Conservation (phyloP, 305 asterid species). For the Fraxinus ornus region DNA sequence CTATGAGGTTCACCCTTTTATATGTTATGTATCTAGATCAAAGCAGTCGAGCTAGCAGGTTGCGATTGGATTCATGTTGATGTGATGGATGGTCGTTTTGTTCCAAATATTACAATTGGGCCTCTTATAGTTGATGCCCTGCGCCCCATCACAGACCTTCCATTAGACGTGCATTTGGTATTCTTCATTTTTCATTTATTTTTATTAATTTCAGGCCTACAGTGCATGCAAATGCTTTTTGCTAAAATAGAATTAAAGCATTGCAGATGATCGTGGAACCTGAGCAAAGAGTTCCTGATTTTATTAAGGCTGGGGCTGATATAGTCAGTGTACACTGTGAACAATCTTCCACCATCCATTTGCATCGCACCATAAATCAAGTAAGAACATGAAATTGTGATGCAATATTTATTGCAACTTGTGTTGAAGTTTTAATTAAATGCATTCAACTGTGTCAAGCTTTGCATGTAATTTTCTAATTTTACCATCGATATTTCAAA, state of each 20-base stretch:
- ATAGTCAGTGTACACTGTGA: constrained; percentile 96
- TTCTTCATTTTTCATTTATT: constrained; percentile 18
- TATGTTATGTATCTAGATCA: constrained; percentile 52
- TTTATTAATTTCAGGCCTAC: constrained; percentile 14
- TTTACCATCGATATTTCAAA: background rate
- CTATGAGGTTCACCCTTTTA: constrained; percentile 5
- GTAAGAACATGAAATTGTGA: constrained; percentile 42
- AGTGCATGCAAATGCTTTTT: constrained; percentile 21
- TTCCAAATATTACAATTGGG: constrained; percentile 97
- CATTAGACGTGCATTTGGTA: constrained; percentile 99
- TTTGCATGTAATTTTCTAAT: background rate
- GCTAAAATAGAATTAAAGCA: constrained; percentile 36
- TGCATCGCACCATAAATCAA: constrained; percentile 89
- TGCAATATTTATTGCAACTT: background rate
- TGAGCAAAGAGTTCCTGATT: constrained; percentile 92
- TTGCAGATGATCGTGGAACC: constrained; percentile 99
- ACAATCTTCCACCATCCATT: constrained; percentile 95
- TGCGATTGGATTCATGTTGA: constrained; percentile 99
- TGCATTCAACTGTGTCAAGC: constrained; percentile 9
- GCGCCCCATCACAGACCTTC: constrained; percentile 97
- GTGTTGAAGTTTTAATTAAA: constrained; percentile 7
- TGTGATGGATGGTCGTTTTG: constrained; percentile 99
- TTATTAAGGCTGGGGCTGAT: constrained; percentile 99
- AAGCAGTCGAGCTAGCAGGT: constrained; percentile 97
- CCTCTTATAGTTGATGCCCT: constrained; percentile 92